These are phyloP conservation scores for Primulina eburnea DNA, from an alignment of 257 asterid species.

Conservation along the genomic window DNA sequence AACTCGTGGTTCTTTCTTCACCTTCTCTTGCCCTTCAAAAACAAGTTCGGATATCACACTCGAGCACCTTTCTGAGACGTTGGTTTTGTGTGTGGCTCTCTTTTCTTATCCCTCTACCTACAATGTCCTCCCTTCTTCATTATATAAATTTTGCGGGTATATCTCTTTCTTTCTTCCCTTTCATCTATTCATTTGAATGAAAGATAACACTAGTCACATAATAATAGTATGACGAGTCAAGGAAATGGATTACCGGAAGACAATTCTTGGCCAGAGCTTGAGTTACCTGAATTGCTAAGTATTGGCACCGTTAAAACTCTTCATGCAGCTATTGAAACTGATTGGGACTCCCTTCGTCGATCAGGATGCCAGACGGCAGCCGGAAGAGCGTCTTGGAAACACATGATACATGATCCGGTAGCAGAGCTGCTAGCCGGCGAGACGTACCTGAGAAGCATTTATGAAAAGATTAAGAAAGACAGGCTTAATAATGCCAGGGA, in stretches of 20 bases:
- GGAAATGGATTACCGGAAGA: constrained; percentile 37
- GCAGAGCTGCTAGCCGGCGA: constrained; percentile 93
- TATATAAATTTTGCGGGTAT: constrained; percentile 30
- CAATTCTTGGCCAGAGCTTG: constrained; percentile 55
- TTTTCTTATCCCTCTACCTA: constrained; percentile 70
- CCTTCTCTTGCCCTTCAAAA: constrained; percentile 55
- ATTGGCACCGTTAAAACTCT: constrained; percentile 47
- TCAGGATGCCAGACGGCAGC: constrained; percentile 98
- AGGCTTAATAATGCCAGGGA: constrained; percentile 73
- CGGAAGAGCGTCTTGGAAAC: constrained; percentile 90
- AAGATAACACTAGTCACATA: background rate
- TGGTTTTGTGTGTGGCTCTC: constrained; percentile 84
- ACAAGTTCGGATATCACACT: constrained; percentile 43
- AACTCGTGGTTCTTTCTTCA: constrained; percentile 71
- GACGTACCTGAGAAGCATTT: constrained; percentile 53
- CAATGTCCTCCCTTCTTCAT: constrained; percentile 21
- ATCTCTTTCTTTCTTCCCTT: constrained; percentile 37
- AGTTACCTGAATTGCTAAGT: constrained; percentile 52
- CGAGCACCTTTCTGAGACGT: constrained; percentile 46
- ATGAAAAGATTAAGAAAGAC: constrained; percentile 89
- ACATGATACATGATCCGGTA: constrained; percentile 63
- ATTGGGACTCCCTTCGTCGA: constrained; percentile 67
- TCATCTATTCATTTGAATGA: constrained; percentile 20
- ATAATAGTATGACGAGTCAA: constrained; percentile 50
- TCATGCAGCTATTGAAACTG: constrained; percentile 59